Conservation (phyloP, 148 eudicot genomes). For the Chenopodium berlandieri region DNA sequence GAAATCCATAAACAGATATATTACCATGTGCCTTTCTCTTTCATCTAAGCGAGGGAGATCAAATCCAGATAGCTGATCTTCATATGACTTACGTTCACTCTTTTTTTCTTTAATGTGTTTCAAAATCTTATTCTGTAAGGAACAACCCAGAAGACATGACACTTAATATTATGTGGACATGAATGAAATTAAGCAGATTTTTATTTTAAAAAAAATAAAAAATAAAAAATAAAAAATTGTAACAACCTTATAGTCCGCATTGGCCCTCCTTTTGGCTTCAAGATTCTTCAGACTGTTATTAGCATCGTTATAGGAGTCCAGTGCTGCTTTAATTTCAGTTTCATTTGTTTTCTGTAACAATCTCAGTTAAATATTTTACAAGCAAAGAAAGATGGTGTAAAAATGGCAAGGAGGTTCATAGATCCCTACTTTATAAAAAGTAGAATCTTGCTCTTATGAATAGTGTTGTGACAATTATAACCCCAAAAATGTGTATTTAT, state of each 20-base stretch:
- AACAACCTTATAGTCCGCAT: conserved; percentile 56
- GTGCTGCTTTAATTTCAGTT: conserved; percentile 42
- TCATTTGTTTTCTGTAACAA: conserved; percentile 49
- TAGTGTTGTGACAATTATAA: too few relatives aligned
- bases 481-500: too few relatives aligned
- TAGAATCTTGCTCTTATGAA: too few relatives aligned
- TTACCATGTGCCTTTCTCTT: conserved; percentile 66
- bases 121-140: conserved; percentile 44
- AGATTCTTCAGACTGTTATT: conserved; percentile 50
- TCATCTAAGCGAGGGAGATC: conserved; percentile 59
- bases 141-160: background rate
- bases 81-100: conserved; percentile 53
- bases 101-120: conserved; percentile 56
- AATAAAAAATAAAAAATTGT: background rate
- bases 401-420: background rate
- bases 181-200: conserved; percentile 11
- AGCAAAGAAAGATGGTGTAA: background rate
- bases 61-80: conserved; percentile 43
- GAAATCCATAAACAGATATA: conserved; percentile 5
- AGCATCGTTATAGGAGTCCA: conserved; percentile 49
- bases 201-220: too few relatives aligned
- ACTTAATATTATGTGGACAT: background rate
- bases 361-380: background rate
- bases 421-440: background rate
- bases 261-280: conserved; percentile 64